Conservation (phyloP, 2,329 filamentous ascomycete genomes). For the Pseudogymnoascus sp. region DNA sequence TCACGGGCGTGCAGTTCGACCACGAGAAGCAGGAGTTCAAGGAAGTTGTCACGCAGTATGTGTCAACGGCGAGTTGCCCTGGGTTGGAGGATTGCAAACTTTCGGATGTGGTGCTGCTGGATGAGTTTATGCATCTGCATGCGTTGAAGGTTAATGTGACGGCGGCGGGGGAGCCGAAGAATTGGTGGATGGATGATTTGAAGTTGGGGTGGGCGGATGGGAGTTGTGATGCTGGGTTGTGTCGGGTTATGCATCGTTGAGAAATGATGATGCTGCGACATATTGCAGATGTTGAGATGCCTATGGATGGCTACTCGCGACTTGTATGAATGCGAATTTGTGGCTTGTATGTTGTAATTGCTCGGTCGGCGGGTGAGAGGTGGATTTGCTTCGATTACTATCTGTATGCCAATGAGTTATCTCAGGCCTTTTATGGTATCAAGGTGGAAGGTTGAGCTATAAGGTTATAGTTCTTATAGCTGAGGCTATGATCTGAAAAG, state of each 20-base stretch:
- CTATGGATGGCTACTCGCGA: background rate
- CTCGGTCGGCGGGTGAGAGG: background rate
- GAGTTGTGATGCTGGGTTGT: background rate
- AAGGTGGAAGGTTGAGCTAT: background rate
- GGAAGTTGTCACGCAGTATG: constrained; percentile 20
- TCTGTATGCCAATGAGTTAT: background rate
- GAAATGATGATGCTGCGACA: background rate
- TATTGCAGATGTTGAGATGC: background rate
- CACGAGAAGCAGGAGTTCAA: constrained; percentile 15
- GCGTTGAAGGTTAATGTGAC: constrained; percentile 35
- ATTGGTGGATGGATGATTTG: constrained; percentile 33
- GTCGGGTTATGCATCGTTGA: background rate
- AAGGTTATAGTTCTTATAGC: background rate
- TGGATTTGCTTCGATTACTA: background rate
- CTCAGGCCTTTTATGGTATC: background rate
- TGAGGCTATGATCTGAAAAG: background rate
- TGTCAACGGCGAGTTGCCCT: constrained; percentile 27
- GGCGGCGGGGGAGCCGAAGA: constrained; percentile 30
- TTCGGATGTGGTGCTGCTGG: constrained; percentile 21
- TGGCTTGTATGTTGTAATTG: background rate
- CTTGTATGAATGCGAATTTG: background rate
- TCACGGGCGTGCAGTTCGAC: constrained; percentile 31
- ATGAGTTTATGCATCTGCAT: constrained; percentile 29
- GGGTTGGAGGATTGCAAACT: constrained; percentile 27
- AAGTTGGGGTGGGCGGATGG: background rate